phyloP scores from a whole-genome alignment of 2,329 filamentous ascomycete genomes.

The Ambrosiella beaveri region DNA sequence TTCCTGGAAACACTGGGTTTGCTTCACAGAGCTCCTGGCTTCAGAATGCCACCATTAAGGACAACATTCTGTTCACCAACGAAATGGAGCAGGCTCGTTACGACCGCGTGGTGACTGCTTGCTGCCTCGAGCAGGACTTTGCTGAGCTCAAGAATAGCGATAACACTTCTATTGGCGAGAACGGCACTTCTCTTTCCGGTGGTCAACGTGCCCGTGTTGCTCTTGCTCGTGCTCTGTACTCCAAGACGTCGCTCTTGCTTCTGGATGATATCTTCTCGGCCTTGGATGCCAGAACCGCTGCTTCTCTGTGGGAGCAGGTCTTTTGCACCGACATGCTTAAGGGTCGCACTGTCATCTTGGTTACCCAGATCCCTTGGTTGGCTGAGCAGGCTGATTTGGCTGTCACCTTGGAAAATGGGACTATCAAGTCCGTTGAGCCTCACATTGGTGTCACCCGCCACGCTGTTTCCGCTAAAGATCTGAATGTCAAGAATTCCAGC shows the following conservation, averaged over 20 bases:
- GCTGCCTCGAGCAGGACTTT: constrained; percentile 34
- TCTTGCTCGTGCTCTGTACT: constrained; percentile 39
- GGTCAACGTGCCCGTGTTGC: constrained; percentile 40
- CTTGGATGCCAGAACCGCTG: constrained; percentile 39
- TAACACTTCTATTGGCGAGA: constrained; percentile 35
- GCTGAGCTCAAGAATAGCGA: constrained; percentile 33
- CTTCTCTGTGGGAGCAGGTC: constrained; percentile 37
- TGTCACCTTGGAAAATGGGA: constrained; percentile 30
- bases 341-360: constrained; percentile 37
- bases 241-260: constrained; percentile 34
- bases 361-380: constrained; percentile 39
- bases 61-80: constrained; percentile 38
- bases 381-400: constrained; percentile 32
- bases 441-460: constrained; percentile 29
- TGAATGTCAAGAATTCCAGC: constrained; percentile 17
- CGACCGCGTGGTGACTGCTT: constrained; percentile 36
- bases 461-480: constrained; percentile 16
- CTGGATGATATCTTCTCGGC: constrained; percentile 44
- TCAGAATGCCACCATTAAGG: constrained; percentile 36
- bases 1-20: constrained; percentile 36
- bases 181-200: constrained; percentile 36
- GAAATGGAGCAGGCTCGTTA: constrained; percentile 36
- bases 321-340: constrained; percentile 38
- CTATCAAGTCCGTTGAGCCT: constrained; percentile 23
- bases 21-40: constrained; percentile 41